These are phyloP conservation scores for Dendrostoma leiphaemia DNA, from an alignment of 2,329 filamentous ascomycete genomes.

Conservation along the genomic window DNA sequence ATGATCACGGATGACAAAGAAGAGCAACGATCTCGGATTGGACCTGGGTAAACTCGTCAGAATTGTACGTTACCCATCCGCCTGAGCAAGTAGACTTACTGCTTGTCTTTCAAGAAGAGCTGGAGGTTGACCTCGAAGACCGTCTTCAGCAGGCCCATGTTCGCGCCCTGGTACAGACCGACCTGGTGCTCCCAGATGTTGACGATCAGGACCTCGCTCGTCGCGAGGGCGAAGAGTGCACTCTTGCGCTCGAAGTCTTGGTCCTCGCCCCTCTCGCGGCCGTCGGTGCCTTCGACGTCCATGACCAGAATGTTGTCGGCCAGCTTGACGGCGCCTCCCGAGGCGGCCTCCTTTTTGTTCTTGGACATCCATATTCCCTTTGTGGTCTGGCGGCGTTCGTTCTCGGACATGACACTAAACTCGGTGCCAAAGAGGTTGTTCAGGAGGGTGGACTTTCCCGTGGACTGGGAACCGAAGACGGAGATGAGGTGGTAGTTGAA, in stretches of 20 bases:
- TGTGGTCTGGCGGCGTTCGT: conserved; percentile 90
- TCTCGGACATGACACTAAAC: conserved; percentile 97
- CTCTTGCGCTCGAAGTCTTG: conserved; percentile 99
- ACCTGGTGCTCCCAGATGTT: conserved; percentile 99
- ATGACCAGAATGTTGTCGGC: conserved; percentile 98
- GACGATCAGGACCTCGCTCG: conserved; percentile 95
- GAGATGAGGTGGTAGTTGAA: conserved; percentile 99
- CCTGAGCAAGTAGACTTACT: conserved; percentile 66
- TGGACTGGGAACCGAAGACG: conserved; percentile 98
- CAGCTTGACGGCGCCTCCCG: conserved; percentile 59
- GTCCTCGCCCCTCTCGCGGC: conserved; percentile 92
- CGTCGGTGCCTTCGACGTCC: conserved; percentile 98
- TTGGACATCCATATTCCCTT: conserved; percentile 99
- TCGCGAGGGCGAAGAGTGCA: conserved; percentile 92
- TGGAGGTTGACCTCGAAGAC: conserved; percentile 99
- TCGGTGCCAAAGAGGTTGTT: conserved; percentile 94
- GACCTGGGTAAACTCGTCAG: conserved; percentile 51
- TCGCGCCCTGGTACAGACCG: conserved; percentile 94
- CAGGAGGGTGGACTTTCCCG: conserved; percentile 94
- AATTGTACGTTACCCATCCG: no score
- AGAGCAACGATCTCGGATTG: conserved; percentile 84
- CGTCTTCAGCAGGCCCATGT: conserved; percentile 98
- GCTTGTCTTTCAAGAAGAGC: conserved; percentile 92
- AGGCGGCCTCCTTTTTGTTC: conserved; percentile 68
- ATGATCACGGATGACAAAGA: conserved; percentile 98